Base-by-base conservation (phyloP, 2,329 filamentous ascomycete species). In the Penicillium capsulatum region DNA sequence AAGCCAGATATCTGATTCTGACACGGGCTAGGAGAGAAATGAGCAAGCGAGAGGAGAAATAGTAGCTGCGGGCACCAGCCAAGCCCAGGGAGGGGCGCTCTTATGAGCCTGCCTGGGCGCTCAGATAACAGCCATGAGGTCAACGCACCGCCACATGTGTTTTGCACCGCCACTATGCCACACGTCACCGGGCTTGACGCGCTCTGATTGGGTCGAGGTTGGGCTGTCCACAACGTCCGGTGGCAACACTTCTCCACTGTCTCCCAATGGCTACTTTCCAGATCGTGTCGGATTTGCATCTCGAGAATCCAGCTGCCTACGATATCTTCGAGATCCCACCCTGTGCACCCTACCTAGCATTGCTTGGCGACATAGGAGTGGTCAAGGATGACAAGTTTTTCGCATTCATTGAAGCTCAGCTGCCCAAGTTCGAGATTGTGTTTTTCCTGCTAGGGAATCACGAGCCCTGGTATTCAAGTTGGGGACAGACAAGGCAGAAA, bases 261-360 rank as follows among this genome's bases (percentile, higher is more conserved):
- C 14, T n/a, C 17, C 9, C 15, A 35, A 55, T 60, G 54, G 46
- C 45, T 19, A 31, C 27, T 20, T 45, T 68, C 36, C 65, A 79
- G 47, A 69, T 80, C 32, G 40, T 80, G n/a, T 79, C 76, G 0
- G 77, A 81, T 55, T 64, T 81, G 3, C 77, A 81, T 44, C 65
- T 81, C 6, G 76, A 81, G 51, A 51, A 55, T 7, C 67, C 70
- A 0, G 62, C 66, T 30, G 60, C 63, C 13, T 81, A 80, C 54
- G 70, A 76, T 46, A 15, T 63, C 16, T 80, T 74, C 49, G 52
- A 72, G 2, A 71, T 79, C 15, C 34, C 51, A 0, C 69, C 72
- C 1, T 63, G 59, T 34, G 71, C 75, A 1, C 71, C 72, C 0
- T 68, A 72, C 41, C 65, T 81, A 2, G 76, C 74, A 0, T 65